Evolutionary conservation across 495 filamentous ascomycete genomes (phyloP).

Genomic region (Aspergillus carlsbadensis): DNA sequence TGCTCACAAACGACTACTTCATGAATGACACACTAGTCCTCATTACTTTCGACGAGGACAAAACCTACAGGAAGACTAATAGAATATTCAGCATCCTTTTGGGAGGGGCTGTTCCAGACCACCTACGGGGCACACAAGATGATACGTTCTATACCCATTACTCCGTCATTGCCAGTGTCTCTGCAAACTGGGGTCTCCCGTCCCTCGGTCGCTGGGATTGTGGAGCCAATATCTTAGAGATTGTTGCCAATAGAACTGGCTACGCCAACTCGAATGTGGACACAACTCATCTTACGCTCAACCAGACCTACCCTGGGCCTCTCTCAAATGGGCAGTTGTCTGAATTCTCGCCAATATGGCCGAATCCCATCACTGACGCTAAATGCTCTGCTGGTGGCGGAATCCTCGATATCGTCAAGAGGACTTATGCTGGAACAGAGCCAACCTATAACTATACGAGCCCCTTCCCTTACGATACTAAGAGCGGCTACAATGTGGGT

Average conservation of each 20-base stretch:
- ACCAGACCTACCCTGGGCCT: slow-evolving; percentile 49
- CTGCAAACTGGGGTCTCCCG: slow-evolving; percentile 67
- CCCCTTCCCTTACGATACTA: slow-evolving; percentile 40
- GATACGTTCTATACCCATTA: slow-evolving; percentile 72
- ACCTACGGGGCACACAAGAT: slow-evolving; percentile 60
- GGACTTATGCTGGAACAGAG: slow-evolving; percentile 32
- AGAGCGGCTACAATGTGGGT: slow-evolving; percentile 32
- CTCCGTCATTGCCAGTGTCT: slow-evolving; percentile 61
- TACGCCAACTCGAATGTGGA: slow-evolving; percentile 54
- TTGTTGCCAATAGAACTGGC: slow-evolving; percentile 58
- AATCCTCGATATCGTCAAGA: slow-evolving; percentile 42
- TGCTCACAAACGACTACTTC: slow-evolving; percentile 64
- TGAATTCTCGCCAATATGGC: slow-evolving; percentile 37
- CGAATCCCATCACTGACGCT: slow-evolving; percentile 38
- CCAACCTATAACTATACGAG: slow-evolving; percentile 45
- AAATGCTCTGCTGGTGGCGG: slow-evolving; percentile 47
- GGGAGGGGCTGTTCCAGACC: slow-evolving; percentile 60
- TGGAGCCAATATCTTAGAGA: slow-evolving; percentile 64
- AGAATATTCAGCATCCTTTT: slow-evolving; percentile 60
- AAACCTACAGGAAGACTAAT: slow-evolving; percentile 55
- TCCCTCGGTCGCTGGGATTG: slow-evolving; percentile 71
- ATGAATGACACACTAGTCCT: slow-evolving; percentile 67
- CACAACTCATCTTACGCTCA: slow-evolving; percentile 40
- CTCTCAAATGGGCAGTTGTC: slow-evolving; percentile 36
- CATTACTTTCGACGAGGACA: slow-evolving; percentile 68